A percentile compares a stretch with the other conserved stretches of the same genome.
Conservation (phyloP, 73 alveolate species). For the Paramecium octaurelia region DNA sequence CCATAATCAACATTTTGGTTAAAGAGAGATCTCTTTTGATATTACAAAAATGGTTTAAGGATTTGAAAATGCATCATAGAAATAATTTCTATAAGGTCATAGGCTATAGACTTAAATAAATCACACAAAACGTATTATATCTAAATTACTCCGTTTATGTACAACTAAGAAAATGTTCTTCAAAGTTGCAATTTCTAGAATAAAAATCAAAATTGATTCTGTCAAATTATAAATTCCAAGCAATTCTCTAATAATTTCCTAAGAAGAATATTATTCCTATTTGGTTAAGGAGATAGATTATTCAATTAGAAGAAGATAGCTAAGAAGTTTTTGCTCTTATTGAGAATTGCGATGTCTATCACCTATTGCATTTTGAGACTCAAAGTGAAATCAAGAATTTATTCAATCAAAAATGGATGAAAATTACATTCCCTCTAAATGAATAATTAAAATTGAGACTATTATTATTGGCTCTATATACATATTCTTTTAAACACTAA, state of each 20-base stretch:
- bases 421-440: neutral
- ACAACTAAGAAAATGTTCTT: neutral
- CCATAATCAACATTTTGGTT: neutral
- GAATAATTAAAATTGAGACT: neutral
- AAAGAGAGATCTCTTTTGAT: slow-evolving; percentile 4
- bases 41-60: neutral
- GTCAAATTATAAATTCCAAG: neutral
- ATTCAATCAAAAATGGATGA: neutral
- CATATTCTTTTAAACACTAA: neutral
- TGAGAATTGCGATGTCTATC: neutral
- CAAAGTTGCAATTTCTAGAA: neutral
- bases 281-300: neutral
- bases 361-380: slow-evolving; percentile 1
- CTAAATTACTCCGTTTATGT: neutral
- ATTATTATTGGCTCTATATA: neutral
- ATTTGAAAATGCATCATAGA: neutral
- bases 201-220: neutral
- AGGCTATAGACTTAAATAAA: slow-evolving; percentile 1
- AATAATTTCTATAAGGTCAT: neutral
- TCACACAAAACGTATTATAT: neutral
- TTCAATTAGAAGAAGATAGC: neutral
- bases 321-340: neutral
- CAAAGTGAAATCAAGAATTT: neutral
- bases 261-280: neutral
- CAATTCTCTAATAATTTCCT: neutral